Evolutionary conservation across 306 rosid species (phyloP).

Genomic region (Cicer chorassanicum): DNA sequence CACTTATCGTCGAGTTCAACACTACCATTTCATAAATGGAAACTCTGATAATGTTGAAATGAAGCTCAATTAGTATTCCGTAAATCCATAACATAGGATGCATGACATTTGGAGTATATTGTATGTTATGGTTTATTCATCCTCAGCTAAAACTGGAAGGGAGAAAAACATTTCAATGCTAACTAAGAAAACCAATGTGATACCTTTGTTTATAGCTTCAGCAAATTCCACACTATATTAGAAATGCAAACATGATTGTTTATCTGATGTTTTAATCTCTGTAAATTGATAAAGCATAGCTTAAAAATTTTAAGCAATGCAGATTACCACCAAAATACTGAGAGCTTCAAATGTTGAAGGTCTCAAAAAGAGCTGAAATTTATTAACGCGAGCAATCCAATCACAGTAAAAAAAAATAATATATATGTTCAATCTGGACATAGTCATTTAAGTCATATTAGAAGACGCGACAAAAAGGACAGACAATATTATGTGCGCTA

Average conservation of each 20-base stretch:
- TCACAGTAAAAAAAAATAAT: not conserved
- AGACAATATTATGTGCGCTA: not conserved
- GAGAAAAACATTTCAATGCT: slow-evolving; percentile 20
- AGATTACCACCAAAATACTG: not conserved
- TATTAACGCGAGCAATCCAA: not conserved
- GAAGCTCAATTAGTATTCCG: not conserved
- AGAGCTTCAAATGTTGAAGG: slow-evolving; percentile 12
- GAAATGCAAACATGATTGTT: slow-evolving; percentile 3
- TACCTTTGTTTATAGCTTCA: slow-evolving; percentile 8
- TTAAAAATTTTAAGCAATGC: not conserved
- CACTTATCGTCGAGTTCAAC: slow-evolving; percentile 21
- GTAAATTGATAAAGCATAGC: not conserved
- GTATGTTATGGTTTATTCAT: slow-evolving; percentile 16
- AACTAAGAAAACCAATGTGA: not conserved
- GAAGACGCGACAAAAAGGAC: not conserved
- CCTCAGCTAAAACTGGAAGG: not conserved
- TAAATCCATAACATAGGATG: not conserved
- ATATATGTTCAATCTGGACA: not conserved
- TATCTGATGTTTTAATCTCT: not conserved
- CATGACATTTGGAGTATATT: not conserved
- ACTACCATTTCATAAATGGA: not conserved
- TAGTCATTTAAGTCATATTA: not conserved
- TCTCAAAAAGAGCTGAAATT: slow-evolving; percentile 5
- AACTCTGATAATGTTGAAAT: slow-evolving; percentile 12
- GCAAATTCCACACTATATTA: slow-evolving; percentile 12